Conservation (phyloP, 345 rosid species). For the Aurinia saxatilis region DNA sequence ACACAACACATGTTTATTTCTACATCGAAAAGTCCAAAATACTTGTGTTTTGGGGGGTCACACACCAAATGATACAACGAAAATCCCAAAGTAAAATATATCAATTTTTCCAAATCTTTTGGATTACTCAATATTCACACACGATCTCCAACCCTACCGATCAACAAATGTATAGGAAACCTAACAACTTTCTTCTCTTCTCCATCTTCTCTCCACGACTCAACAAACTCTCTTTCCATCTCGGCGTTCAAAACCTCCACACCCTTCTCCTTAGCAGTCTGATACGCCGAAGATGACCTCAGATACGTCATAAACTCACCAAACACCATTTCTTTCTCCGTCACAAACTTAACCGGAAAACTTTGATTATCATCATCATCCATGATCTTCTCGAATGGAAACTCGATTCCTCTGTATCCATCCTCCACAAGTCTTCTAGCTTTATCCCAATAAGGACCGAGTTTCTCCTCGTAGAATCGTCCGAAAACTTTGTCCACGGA, state of each 20-base stretch:
- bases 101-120: too few relatives aligned
- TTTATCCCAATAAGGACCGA: slow-evolving; percentile 50
- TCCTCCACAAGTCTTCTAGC: slow-evolving; percentile 54
- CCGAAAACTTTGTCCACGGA: slow-evolving; percentile 45
- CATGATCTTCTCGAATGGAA: slow-evolving; percentile 62
- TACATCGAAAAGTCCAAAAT: neutral
- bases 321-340: slow-evolving; percentile 49
- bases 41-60: neutral
- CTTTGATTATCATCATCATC: slow-evolving; percentile 31
- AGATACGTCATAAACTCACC: slow-evolving; percentile 49
- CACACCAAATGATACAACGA: neutral
- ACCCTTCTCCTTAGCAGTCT: slow-evolving; percentile 57
- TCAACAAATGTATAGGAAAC: slow-evolving; percentile 57
- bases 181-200: slow-evolving; percentile 31
- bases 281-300: slow-evolving; percentile 64
- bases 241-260: slow-evolving; percentile 48
- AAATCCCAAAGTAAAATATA: too few relatives aligned
- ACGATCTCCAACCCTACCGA: slow-evolving; percentile 48
- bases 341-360: slow-evolving; percentile 42
- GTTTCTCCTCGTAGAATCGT: slow-evolving; percentile 38
- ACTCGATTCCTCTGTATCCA: slow-evolving; percentile 42
- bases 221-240: slow-evolving; percentile 33
- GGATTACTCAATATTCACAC: neutral
- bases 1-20: neutral
- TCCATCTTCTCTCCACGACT: slow-evolving; percentile 52